phyloP scores from a whole-genome alignment of 1,284 basidiomycete genomes.

The Amylostereum chailletii region DNA sequence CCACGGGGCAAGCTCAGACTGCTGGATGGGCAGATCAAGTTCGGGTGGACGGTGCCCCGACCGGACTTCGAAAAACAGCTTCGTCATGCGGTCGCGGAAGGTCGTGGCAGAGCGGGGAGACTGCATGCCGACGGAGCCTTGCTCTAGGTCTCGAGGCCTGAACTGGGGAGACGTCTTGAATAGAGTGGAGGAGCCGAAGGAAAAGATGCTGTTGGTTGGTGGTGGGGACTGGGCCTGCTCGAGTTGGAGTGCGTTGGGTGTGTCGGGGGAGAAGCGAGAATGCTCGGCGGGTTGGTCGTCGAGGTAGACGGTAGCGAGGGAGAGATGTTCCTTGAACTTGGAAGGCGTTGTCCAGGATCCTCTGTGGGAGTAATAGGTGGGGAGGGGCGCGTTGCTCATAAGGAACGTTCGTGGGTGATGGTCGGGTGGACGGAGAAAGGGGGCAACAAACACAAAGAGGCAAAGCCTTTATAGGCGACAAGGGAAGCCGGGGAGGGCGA shows the following conservation, averaged over 20 bases:
- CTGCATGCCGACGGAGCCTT: slow-evolving; percentile 10
- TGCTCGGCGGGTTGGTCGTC: slow-evolving; percentile 13
- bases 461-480: too few species aligned
- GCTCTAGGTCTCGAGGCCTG: slow-evolving; percentile 20
- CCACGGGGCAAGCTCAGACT: slow-evolving; percentile 24
- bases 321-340: slow-evolving; percentile 26
- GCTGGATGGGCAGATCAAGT: slow-evolving; percentile 18
- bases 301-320: slow-evolving; percentile 13
- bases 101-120: slow-evolving; percentile 4
- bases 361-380: slow-evolving; percentile 6
- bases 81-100: slow-evolving; percentile 26
- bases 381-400: not conserved
- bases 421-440: too few species aligned
- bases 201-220: slow-evolving; percentile 8
- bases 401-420: too few species aligned
- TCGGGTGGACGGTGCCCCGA: slow-evolving; percentile 20
- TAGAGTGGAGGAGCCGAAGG: slow-evolving; percentile 8
- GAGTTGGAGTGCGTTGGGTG: slow-evolving; percentile 12
- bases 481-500: too few species aligned
- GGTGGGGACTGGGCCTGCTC: not conserved
- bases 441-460: too few species aligned
- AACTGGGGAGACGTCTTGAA: slow-evolving; percentile 10
- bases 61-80: slow-evolving; percentile 27
- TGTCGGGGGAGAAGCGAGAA: slow-evolving; percentile 28
- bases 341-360: slow-evolving; percentile 13